phyloP scores from a whole-genome alignment of 345 rosid species.

The Trapa bicornis region DNA sequence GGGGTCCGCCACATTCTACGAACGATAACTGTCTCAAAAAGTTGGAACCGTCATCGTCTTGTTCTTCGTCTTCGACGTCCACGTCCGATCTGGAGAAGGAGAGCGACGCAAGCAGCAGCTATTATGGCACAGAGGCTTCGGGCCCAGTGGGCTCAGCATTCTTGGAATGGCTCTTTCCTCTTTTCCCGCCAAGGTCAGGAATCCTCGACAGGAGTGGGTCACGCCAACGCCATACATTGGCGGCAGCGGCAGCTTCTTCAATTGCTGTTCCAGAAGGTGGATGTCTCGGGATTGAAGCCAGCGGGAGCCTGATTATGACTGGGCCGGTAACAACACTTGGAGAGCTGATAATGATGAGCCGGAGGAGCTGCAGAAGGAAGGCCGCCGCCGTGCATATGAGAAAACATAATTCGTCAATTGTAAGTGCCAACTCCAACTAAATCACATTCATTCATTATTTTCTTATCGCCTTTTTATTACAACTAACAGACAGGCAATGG shows the following conservation, averaged over 20 bases:
- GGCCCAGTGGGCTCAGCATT: conserved; percentile 62
- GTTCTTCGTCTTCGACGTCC: conserved; percentile 3
- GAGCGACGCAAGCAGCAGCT: conserved; percentile 42
- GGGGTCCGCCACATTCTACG: conserved; percentile 4
- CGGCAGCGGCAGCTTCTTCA: conserved; percentile 9
- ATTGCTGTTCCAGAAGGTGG: conserved; percentile 13
- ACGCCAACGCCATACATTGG: background rate
- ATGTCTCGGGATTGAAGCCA: conserved; percentile 11
- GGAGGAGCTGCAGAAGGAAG: conserved; percentile 59
- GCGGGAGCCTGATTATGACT: conserved; percentile 21
- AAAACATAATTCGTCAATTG: conserved; percentile 43
- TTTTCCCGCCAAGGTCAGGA: conserved; percentile 35
- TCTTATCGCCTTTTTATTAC: background rate
- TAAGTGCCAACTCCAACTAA: conserved; percentile 14
- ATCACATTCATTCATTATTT: background rate
- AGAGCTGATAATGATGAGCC: conserved; percentile 76
- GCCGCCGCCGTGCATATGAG: conserved; percentile 46
- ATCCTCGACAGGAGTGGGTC: conserved; percentile 22
- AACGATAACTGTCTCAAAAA: conserved; percentile 10
- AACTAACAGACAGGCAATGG: conserved; percentile 1
- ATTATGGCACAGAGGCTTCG: conserved; percentile 44
- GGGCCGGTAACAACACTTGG: conserved; percentile 47
- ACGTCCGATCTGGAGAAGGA: conserved; percentile 49
- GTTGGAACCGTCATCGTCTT: conserved; percentile 17
- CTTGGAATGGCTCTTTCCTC: conserved; percentile 79